These are phyloP conservation scores for Aspergillus bombycis DNA, from an alignment of 2,329 filamentous ascomycete species.

Conservation along the genomic window DNA sequence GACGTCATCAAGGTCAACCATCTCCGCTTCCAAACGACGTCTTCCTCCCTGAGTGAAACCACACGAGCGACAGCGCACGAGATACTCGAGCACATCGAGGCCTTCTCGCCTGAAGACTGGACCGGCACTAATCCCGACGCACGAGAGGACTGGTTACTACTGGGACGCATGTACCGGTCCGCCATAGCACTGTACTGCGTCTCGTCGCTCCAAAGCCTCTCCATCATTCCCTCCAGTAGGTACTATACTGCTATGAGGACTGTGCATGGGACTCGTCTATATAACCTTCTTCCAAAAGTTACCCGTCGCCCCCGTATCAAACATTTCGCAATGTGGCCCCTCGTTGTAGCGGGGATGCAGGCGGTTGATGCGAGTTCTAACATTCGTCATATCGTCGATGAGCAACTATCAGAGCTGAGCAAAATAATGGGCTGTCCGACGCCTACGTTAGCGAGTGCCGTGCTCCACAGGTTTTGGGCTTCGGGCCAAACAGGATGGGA, in stretches of 20 bases:
- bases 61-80: neutral
- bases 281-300: neutral
- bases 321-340: constrained; percentile 12
- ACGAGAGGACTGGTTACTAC: constrained; percentile 2
- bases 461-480: constrained; percentile 9
- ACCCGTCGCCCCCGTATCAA: neutral
- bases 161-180: constrained; percentile 14
- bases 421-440: neutral
- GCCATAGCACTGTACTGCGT: constrained; percentile 12
- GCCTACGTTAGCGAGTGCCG: neutral
- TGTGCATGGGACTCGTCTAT: constrained; percentile 3
- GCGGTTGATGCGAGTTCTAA: neutral
- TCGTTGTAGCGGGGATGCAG: constrained; percentile 10
- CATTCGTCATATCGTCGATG: neutral
- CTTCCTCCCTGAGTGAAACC: neutral
- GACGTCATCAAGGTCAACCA: constrained; percentile 14
- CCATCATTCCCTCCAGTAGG: neutral
- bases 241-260: neutral
- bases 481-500: constrained; percentile 8
- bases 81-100: constrained; percentile 8
- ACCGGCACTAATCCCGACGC: neutral
- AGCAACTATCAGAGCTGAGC: neutral
- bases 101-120: constrained; percentile 9
- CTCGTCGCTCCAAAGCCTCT: constrained; percentile 7
- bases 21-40: constrained; percentile 1